Evolutionary conservation across 2,329 filamentous ascomycete species (phyloP), one percentile per base, ranked within the genome.

Genomic region (Fusarium pininemorale): DNA sequence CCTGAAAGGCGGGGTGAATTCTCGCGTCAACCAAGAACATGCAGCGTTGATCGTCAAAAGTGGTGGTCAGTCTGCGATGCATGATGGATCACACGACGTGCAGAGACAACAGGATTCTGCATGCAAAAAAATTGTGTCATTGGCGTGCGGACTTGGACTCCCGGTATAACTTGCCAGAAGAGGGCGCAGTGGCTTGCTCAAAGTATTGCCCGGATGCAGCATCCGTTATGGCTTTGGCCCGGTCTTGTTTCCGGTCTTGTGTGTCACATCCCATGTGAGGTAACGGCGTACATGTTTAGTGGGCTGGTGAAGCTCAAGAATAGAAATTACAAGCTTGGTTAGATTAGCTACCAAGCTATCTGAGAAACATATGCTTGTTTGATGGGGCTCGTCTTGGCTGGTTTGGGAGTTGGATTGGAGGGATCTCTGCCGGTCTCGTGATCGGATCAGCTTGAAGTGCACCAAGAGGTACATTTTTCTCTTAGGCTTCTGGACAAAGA

Each of bases 81-180:
- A 60, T 72, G 35, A 28, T 41, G 16, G 37, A 71, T 71, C 63
- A 70, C 65, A 45, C 61, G 51, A 61, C 53, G 30, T 66, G 54
- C 15, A 60, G 30, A 53, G 39, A 70, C 53, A 24, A 48, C 64
- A 48, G 35, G 42, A 55, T 48, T 69, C 50, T 47, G 28, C 35
- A 32, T 20, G 55, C 47, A 47, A 30, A 24, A 35, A 35, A 20
- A 41, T 30, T 35, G 35, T 48, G 42, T 69, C 44, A 59, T 35
- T 18, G 16, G 53, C 20, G 26, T 13, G 13, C 63, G 56, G 42
- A 58, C 56, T 51, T 58, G n/a, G 42, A 51, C 56, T 51, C 20
- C 56, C 56, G 56, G 20, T 24, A 38, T n/a, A 50, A 26, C 22
- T 37, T 58, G 20, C 42, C 14, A 51, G 56, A 51, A 35, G 56